phyloP scores from a whole-genome alignment of 2,329 filamentous ascomycete genomes.

The Fusarium burgessii region DNA sequence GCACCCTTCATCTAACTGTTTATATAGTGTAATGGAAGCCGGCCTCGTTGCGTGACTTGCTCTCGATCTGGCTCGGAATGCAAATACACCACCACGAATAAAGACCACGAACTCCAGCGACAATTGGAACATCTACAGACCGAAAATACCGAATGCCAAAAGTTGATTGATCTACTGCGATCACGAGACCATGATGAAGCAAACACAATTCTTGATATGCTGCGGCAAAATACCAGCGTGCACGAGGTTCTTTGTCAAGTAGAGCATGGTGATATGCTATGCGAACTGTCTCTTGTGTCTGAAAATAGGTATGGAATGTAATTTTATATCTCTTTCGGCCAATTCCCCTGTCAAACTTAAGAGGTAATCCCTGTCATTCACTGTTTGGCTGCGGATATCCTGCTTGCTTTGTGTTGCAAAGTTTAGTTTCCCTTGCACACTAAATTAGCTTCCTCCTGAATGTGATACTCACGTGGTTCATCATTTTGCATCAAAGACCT shows the following conservation, averaged over 20 bases:
- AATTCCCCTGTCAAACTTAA: no score
- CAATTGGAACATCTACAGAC: background rate
- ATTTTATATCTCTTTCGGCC: no score
- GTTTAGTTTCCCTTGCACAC: background rate
- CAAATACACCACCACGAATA: background rate
- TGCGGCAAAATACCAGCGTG: slow-evolving; percentile 1
- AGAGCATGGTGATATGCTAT: slow-evolving; percentile 24
- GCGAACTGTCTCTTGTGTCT: background rate
- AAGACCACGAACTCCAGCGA: background rate
- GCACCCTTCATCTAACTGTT: background rate
- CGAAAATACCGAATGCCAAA: background rate
- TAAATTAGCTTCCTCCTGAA: background rate
- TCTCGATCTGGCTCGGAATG: background rate
- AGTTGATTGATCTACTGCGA: background rate
- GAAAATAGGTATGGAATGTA: background rate
- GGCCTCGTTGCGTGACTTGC: slow-evolving; percentile 4
- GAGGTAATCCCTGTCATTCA: no score
- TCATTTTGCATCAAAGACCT: background rate
- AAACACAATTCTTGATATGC: background rate
- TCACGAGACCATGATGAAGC: background rate
- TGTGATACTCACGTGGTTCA: background rate
- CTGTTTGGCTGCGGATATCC: no score
- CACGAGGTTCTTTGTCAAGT: slow-evolving; percentile 8
- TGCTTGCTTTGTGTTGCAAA: background rate
- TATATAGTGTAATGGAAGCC: slow-evolving; percentile 10